phyloP scores from a whole-genome alignment of 202 grass and related monocot genomes.

The Panicum virgatum region DNA sequence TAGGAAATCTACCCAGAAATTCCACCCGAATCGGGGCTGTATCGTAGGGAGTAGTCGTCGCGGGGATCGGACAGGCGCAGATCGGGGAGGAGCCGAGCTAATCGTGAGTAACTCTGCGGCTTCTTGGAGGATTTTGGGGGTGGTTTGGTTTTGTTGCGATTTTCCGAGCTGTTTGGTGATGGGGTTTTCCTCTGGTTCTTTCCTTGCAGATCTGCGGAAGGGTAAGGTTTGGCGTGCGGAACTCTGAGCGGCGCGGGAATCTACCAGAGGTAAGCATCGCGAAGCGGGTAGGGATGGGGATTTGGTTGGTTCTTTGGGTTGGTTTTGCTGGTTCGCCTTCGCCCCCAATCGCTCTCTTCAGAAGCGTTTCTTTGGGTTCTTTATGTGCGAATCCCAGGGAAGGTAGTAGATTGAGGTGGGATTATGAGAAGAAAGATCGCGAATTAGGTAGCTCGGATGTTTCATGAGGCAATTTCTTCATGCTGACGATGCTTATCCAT shows the following conservation, averaged over 20 bases:
- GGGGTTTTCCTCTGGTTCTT: not conserved
- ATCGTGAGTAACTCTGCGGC: constrained; percentile 18
- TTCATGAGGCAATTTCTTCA: not conserved
- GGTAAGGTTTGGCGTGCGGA: not conserved
- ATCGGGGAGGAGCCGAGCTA: constrained; percentile 9
- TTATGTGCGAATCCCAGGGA: not conserved
- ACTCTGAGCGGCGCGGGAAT: not conserved
- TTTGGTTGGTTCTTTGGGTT: constrained; percentile 25
- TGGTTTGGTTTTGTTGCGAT: constrained; percentile 1
- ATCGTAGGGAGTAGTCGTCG: constrained; percentile 21
- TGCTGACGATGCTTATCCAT: not conserved
- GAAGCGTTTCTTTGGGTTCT: not conserved
- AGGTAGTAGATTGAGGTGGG: not conserved
- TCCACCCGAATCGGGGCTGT: not conserved
- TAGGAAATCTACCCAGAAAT: constrained; percentile 29
- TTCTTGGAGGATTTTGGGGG: not conserved
- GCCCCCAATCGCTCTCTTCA: not conserved
- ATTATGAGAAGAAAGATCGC: not conserved
- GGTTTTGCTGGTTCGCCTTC: constrained; percentile 3
- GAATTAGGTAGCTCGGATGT: not conserved
- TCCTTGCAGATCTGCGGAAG: constrained; percentile 22
- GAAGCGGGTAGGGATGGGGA: not conserved
- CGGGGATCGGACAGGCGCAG: not conserved
- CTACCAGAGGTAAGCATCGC: constrained; percentile 24
- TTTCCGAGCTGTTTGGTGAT: constrained; percentile 19